Conservation (phyloP, 345 rosid species). For the Euphorbia tirucalli region DNA sequence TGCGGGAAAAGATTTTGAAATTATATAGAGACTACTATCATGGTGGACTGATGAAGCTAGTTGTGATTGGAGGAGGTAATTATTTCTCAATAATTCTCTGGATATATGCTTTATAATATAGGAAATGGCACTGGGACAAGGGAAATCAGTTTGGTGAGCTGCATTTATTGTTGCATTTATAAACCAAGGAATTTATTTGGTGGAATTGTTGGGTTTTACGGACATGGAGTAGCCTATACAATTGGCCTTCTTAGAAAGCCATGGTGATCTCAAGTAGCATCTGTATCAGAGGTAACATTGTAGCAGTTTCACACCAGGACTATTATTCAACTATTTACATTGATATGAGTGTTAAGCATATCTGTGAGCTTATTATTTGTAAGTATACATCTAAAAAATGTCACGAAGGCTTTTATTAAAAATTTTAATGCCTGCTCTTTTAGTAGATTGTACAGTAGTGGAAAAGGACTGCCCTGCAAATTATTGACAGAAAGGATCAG, state of each 20-base stretch:
- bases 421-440: background rate
- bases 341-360: background rate
- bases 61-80: constrained; percentile 96
- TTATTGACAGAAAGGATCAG: background rate
- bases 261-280: background rate
- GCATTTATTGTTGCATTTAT: background rate
- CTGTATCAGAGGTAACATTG: background rate
- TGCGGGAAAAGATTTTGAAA: constrained; percentile 67
- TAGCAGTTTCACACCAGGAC: background rate
- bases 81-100: constrained; percentile 13
- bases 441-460: background rate
- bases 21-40: constrained; percentile 67
- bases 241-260: background rate
- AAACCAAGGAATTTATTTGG: background rate
- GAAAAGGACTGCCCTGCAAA: background rate
- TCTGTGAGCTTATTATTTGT: background rate
- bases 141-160: constrained; percentile 10
- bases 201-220: background rate
- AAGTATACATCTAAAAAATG: background rate
- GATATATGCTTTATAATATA: constrained; percentile 10
- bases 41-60: constrained; percentile 93
- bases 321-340: background rate
- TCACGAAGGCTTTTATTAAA: background rate
- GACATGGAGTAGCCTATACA: background rate
- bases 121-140: background rate